Evolutionary conservation across 805 yeast genomes (phyloP).

Genomic region (Metschnikowia dekortorum): DNA sequence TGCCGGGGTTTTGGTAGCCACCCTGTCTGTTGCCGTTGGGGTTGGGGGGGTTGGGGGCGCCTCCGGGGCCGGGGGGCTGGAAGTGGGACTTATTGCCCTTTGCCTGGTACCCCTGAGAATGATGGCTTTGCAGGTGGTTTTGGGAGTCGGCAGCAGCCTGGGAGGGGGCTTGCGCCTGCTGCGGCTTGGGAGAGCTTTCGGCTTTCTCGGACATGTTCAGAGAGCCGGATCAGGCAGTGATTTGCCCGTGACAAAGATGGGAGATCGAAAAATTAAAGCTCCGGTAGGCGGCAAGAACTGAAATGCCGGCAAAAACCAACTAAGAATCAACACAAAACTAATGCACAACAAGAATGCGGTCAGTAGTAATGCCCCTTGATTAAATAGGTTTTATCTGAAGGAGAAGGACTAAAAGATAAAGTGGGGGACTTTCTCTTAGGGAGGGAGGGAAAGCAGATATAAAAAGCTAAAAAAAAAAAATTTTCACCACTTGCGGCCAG

Average conservation of each 20-base stretch:
- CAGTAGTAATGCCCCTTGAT: constrained; percentile 3
- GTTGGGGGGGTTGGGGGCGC: constrained; percentile 1
- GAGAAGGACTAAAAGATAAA: neutral
- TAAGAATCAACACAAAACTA: constrained; percentile 4
- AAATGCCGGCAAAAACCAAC: constrained; percentile 1
- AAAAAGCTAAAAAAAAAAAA: neutral
- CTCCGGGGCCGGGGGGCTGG: neutral
- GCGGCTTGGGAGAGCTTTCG: constrained; percentile 6
- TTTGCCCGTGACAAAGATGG: neutral
- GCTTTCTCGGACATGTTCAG: constrained; percentile 10
- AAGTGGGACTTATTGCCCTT: constrained; percentile 1
- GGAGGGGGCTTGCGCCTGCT: neutral
- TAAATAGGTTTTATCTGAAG: constrained; percentile 1
- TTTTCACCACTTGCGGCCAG: constrained; percentile 1
- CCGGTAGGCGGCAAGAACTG: constrained; percentile 2
- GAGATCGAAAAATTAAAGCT: neutral
- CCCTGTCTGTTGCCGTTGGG: constrained; percentile 10
- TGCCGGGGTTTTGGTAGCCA: constrained; percentile 17
- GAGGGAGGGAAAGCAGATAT: neutral
- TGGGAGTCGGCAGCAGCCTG: neutral
- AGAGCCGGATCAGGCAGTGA: neutral
- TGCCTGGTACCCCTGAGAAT: constrained; percentile 6
- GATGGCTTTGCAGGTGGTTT: constrained; percentile 5
- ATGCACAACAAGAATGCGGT: neutral
- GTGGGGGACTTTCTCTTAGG: constrained; percentile 3